Evolutionary conservation across 164 flowering plant species (phyloP), one percentile per base, ranked within the genome.

Genomic region (Aristolochia californica): DNA sequence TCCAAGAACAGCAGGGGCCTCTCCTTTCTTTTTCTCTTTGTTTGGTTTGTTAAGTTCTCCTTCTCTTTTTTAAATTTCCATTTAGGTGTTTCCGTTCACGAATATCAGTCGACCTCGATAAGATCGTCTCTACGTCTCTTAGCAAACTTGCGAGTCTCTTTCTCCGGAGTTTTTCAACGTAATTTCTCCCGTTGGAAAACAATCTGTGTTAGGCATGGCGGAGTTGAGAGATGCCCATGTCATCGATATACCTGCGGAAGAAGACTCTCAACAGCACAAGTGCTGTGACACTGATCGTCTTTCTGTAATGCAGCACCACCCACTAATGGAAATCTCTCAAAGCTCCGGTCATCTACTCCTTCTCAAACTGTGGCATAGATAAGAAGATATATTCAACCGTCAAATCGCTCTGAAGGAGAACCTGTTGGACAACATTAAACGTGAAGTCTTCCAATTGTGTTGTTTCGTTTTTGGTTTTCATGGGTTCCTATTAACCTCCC

Each of bases 331-430:
- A 56, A 89, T 93, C 68, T 83, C 96, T 0, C 58, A 67, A 27
- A 83, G 89, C 72, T 91, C 98, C 3, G 98, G 97, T 56, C 98
- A 93, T 60, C 84, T 89, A 43, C 62, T 93, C 47, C 98, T 93
- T 49, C 83, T 89, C 25, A 93, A 93, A 70, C 84, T 93, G 0
- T 87, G 86, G 87, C 95, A 89, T 52, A 74, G 98, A 70, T 91
- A 93, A 55, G 94, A 89, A n/a, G 60, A 78, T 77, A 68, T 82
- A 16, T 80, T 69, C 44, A 77, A 74, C 34, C 77, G 76, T 0
- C 61, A 78, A 20, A 76, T 83, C 12, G 61, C 76, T 0, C 52
- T 60, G 4, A 81, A 78, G 58, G 99, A 93, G 62, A 67, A 80
- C 11, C 63, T 82, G 64, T 47, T 79, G 58, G 85, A 84, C 25